A percentile compares a stretch with the other conserved stretches of the same genome.
These are phyloP conservation scores for Meripilus lineatus DNA, from an alignment of 1,284 basidiomycete species.

Conservation along the genomic window DNA sequence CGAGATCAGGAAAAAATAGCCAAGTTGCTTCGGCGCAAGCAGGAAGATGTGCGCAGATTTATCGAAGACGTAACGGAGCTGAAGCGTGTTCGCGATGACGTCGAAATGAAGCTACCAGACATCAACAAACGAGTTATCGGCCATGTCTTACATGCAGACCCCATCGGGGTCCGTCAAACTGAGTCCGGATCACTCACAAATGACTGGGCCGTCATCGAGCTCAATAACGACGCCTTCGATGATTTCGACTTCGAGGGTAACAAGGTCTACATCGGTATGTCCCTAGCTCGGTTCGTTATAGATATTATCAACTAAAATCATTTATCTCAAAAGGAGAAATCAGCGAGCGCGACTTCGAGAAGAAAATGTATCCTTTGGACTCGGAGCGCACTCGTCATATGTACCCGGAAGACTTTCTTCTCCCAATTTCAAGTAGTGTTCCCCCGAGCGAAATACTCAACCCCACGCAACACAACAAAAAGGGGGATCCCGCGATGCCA, in stretches of 20 bases:
- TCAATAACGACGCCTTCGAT: constrained; percentile 26
- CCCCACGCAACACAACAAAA: constrained; percentile 18
- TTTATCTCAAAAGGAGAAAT: neutral
- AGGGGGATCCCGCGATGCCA: constrained; percentile 25
- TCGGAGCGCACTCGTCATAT: constrained; percentile 20
- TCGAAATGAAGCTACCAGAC: neutral
- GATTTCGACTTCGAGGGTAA: constrained; percentile 22
- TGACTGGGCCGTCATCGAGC: constrained; percentile 30
- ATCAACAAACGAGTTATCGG: neutral
- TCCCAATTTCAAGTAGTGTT: neutral
- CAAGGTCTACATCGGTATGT: constrained; percentile 2
- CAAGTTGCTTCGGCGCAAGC: constrained; percentile 13
- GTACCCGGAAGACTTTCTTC: constrained; percentile 23
- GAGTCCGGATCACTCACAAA: constrained; percentile 23
- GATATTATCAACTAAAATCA: neutral
- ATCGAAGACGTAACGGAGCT: neutral
- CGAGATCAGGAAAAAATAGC: constrained; percentile 14
- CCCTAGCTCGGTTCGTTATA: constrained; percentile 9
- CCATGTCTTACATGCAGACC: neutral
- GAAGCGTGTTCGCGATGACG: constrained; percentile 9
- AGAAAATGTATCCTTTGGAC: neutral
- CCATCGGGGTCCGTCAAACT: constrained; percentile 9
- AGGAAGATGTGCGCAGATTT: no score
- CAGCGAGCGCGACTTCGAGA: neutral
- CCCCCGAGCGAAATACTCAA: neutral